Conservation (phyloP, 2,329 filamentous ascomycete species). For the Penicillium expansum region DNA sequence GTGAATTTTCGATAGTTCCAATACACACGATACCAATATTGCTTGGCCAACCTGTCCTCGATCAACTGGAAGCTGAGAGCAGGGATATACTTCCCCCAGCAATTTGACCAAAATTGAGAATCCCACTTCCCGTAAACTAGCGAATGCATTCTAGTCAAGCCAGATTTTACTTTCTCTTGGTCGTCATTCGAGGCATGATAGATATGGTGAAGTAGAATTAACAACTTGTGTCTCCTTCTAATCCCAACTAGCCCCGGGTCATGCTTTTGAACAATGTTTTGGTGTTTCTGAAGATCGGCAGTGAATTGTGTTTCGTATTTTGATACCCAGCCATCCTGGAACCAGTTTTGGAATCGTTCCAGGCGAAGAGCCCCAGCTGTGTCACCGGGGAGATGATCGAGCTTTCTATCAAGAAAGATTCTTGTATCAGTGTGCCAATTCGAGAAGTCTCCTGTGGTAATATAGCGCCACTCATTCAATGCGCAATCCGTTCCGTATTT, state of each 20-base stretch:
- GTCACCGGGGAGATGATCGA: neutral
- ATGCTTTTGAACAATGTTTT: neutral
- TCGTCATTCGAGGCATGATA: neutral
- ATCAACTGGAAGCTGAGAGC: too few relatives aligned
- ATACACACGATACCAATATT: too few relatives aligned
- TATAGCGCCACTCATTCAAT: neutral
- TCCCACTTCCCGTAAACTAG: neutral
- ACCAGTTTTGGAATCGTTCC: neutral
- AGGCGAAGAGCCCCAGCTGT: neutral
- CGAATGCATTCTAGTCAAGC: too few relatives aligned
- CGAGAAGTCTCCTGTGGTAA: too few relatives aligned
- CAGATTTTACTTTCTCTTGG: too few relatives aligned
- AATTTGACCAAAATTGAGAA: neutral
- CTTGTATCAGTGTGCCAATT: neutral
- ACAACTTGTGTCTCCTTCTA: neutral
- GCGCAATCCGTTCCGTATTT: too few relatives aligned
- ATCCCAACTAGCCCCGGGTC: neutral
- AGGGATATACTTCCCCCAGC: neutral
- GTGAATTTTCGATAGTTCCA: too few relatives aligned
- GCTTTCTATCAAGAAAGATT: neutral
- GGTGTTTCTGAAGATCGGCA: neutral
- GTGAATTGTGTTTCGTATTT: neutral
- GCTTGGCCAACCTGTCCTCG: neutral
- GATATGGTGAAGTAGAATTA: neutral
- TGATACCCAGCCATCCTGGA: neutral